phyloP scores from a whole-genome alignment of 2,329 filamentous ascomycete genomes.

The Colletotrichum sp. region DNA sequence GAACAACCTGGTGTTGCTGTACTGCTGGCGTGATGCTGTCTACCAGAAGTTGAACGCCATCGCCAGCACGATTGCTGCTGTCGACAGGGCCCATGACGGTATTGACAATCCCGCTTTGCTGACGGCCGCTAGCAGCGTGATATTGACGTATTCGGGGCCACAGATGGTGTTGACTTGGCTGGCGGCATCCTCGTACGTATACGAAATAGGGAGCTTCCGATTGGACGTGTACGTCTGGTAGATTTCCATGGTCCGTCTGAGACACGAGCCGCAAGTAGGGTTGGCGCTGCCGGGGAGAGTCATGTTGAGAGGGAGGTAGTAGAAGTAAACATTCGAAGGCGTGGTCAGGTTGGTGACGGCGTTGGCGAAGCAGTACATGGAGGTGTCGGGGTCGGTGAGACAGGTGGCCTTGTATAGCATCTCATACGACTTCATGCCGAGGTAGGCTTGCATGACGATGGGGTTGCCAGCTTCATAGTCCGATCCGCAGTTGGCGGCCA shows the following conservation, averaged over 20 bases:
- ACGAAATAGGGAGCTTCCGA: constrained; percentile 67
- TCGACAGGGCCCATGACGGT: constrained; percentile 8
- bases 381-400: constrained; percentile 68
- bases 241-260: constrained; percentile 81
- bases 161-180: constrained; percentile 73
- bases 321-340: constrained; percentile 78
- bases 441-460: constrained; percentile 75
- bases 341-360: constrained; percentile 79
- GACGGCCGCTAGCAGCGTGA: constrained; percentile 49
- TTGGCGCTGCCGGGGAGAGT: constrained; percentile 68
- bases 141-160: constrained; percentile 62
- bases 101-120: constrained; percentile 24
- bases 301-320: constrained; percentile 83
- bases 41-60: neutral
- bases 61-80: neutral
- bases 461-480: constrained; percentile 74
- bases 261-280: constrained; percentile 79
- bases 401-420: constrained; percentile 83
- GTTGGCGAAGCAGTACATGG: constrained; percentile 81
- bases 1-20: neutral
- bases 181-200: constrained; percentile 75
- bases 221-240: constrained; percentile 75
- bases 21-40: neutral
- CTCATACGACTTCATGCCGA: constrained; percentile 78
- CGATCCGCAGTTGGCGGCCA: constrained; percentile 67